phyloP scores from a whole-genome alignment of 345 rosid species.

The Lepidium sativum region DNA sequence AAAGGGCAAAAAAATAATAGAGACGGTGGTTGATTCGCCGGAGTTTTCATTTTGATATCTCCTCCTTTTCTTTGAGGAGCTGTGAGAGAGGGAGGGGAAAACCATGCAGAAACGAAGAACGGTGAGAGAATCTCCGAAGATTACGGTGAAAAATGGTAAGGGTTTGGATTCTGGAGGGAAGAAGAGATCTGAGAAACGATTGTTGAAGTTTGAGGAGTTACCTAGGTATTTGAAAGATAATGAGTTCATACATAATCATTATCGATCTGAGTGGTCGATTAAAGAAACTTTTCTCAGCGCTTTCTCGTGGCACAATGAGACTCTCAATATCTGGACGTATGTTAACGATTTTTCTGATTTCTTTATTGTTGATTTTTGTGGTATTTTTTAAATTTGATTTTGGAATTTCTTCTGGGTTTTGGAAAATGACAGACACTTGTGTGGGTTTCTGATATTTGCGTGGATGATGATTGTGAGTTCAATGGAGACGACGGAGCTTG shows the following conservation, averaged over 20 bases:
- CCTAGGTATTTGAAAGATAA: slow-evolving; percentile 82
- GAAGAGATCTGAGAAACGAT: slow-evolving; percentile 37
- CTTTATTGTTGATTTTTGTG: neutral
- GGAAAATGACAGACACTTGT: slow-evolving; percentile 48
- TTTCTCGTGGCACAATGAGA: slow-evolving; percentile 90
- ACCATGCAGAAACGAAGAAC: slow-evolving; percentile 26
- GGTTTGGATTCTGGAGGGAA: slow-evolving; percentile 13
- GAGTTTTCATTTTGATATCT: neutral
- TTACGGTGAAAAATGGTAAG: slow-evolving; percentile 9
- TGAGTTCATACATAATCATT: slow-evolving; percentile 78
- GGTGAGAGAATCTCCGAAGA: slow-evolving; percentile 1
- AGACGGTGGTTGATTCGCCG: slow-evolving; percentile 6
- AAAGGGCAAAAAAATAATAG: neutral
- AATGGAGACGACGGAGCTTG: slow-evolving; percentile 47
- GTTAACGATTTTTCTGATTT: neutral
- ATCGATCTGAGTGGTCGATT: slow-evolving; percentile 90
- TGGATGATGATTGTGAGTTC: slow-evolving; percentile 55
- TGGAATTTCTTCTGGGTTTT: neutral
- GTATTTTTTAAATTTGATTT: neutral
- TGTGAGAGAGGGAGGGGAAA: neutral
- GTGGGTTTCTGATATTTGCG: slow-evolving; percentile 64
- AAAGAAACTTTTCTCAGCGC: slow-evolving; percentile 65
- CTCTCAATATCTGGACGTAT: slow-evolving; percentile 93
- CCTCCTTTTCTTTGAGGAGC: neutral
- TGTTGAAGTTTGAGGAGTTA: slow-evolving; percentile 63